Percentiles rank a stretch among this genome's conserved stretches.
Evolutionary conservation across 768 basidiomycete species (phyloP).

Genomic region (Krasilnikovozyma curviuscula): DNA sequence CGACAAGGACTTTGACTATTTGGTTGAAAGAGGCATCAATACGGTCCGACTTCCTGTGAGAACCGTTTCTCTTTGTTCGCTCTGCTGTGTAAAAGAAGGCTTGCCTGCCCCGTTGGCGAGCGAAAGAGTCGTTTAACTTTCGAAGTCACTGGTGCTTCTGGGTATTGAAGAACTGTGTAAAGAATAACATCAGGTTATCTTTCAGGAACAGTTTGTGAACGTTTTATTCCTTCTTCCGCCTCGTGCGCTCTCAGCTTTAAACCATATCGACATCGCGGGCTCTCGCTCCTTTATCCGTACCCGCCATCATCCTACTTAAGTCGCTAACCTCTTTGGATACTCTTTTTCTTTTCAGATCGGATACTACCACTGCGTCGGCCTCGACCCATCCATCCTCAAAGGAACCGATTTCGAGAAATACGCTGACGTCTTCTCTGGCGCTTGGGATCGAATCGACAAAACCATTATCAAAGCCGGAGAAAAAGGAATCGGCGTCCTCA

Average conservation of each 20-base stretch:
- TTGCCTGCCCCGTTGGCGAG: neutral
- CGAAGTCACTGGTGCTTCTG: too few relatives aligned
- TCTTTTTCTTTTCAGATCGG: constrained; percentile 32
- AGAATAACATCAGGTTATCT: too few relatives aligned
- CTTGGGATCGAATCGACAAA: constrained; percentile 47
- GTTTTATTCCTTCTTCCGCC: too few relatives aligned
- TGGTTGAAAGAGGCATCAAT: constrained; percentile 38
- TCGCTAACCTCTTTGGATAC: neutral
- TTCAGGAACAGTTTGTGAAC: too few relatives aligned
- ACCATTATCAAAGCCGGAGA: constrained; percentile 40
- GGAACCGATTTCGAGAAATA: constrained; percentile 47
- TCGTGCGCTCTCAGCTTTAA: too few relatives aligned
- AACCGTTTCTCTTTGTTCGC: too few relatives aligned
- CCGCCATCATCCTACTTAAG: too few relatives aligned
- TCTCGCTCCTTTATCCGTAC: too few relatives aligned
- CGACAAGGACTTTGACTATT: constrained; percentile 54
- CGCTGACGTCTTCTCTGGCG: constrained; percentile 36
- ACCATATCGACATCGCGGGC: too few relatives aligned
- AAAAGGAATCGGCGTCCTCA: constrained; percentile 55
- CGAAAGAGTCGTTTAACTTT: too few relatives aligned
- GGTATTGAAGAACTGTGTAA: too few relatives aligned
- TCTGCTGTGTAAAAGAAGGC: neutral
- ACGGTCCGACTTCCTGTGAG: constrained; percentile 44
- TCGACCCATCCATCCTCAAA: constrained; percentile 47
- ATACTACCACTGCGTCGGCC: constrained; percentile 59